These are phyloP conservation scores for Amylostereum chailletii DNA, from an alignment of 1,284 basidiomycete genomes.

Conservation along the genomic window DNA sequence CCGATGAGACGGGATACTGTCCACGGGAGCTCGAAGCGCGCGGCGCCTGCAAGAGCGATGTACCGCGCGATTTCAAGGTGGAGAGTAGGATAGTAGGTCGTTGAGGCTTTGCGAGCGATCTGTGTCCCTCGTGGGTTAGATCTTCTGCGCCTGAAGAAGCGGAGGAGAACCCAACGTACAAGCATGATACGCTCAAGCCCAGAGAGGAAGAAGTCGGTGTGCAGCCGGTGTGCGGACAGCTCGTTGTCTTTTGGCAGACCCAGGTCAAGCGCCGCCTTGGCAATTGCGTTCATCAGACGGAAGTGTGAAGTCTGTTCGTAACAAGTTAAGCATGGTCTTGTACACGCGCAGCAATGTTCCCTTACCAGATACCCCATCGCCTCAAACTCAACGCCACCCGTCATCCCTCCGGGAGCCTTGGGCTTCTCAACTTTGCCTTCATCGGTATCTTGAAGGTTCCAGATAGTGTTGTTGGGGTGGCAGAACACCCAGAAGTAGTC, in stretches of 20 bases:
- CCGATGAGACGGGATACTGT: conserved; percentile 64
- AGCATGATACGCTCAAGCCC: conserved; percentile 79
- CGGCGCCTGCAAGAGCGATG: conserved; percentile 49
- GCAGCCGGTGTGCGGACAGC: conserved; percentile 72
- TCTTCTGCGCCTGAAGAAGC: conserved; percentile 1
- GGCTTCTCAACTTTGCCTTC: conserved; percentile 83
- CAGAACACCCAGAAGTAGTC: conserved; percentile 99
- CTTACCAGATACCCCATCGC: conserved; percentile 91
- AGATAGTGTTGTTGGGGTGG: conserved; percentile 88
- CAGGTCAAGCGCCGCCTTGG: conserved; percentile 52
- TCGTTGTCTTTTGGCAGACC: conserved; percentile 59
- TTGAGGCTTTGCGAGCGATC: conserved; percentile 89
- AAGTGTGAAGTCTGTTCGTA: conserved; percentile 70
- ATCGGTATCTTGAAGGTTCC: conserved; percentile 77
- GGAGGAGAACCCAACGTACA: conserved; percentile 28
- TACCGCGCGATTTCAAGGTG: conserved; percentile 90
- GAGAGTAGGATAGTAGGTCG: conserved; percentile 85
- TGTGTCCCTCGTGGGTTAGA: conserved; percentile 21
- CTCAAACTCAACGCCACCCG: conserved; percentile 96
- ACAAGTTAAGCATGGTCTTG: too few species aligned
- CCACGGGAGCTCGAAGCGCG: conserved; percentile 72
- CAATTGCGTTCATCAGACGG: conserved; percentile 73
- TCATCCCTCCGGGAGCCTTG: conserved; percentile 94
- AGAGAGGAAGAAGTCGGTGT: conserved; percentile 77
- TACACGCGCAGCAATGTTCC: conserved; percentile 5